Evolutionary conservation across 2,329 filamentous ascomycete genomes (phyloP).

Genomic region (Calonectria crousiana): DNA sequence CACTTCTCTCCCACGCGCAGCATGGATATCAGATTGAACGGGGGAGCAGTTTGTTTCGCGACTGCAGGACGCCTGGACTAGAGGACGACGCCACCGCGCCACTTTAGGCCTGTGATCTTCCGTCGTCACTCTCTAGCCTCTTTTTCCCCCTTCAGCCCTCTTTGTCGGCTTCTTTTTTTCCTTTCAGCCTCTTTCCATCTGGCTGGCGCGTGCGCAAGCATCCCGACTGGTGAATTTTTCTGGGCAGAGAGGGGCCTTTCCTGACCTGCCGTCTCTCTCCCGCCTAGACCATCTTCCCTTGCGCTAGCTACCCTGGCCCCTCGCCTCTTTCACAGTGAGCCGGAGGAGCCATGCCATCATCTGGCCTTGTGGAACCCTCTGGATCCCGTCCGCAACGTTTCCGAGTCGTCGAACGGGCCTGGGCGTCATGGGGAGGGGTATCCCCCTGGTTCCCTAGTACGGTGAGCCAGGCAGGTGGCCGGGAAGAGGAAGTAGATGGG

Average conservation of each 20-base stretch:
- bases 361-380: neutral
- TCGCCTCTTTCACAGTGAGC: neutral
- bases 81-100: too few relatives aligned
- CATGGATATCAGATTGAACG: too few relatives aligned
- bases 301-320: neutral
- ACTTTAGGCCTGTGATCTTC: too few relatives aligned
- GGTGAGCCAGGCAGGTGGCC: neutral
- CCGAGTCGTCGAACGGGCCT: conserved; percentile 6
- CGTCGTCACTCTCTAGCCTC: neutral
- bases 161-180: neutral
- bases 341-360: neutral
- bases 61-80: too few relatives aligned
- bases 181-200: neutral
- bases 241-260: neutral
- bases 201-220: neutral
- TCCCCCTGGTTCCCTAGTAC: neutral
- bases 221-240: neutral
- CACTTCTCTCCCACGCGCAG: too few relatives aligned
- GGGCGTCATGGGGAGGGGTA: neutral
- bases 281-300: neutral
- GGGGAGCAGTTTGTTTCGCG: too few relatives aligned
- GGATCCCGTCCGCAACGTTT: conserved; percentile 1
- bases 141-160: neutral
- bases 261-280: neutral
- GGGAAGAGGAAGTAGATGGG: neutral